Percentiles rank a stretch among this genome's conserved stretches.
These are phyloP conservation scores for Acidiella bohemica DNA, from an alignment of 495 filamentous ascomycete species.

Conservation along the genomic window DNA sequence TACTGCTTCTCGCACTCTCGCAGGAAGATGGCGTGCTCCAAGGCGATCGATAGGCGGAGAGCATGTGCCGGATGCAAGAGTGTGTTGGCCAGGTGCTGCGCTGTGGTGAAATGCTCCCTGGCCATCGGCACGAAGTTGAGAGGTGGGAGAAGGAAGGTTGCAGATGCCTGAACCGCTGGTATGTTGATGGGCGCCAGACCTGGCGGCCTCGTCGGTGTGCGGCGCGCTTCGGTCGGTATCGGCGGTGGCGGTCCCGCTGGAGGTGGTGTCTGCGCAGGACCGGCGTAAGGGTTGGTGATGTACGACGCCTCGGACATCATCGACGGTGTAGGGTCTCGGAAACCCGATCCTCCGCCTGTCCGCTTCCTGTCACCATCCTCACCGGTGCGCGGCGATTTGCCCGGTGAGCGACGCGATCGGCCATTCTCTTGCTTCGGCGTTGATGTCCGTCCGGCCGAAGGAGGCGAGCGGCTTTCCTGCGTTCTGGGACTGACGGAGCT, in stretches of 20 bases:
- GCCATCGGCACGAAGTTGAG: conserved; percentile 75
- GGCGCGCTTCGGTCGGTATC: conserved; percentile 29
- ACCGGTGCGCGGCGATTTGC: conserved; percentile 3
- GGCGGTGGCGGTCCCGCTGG: conserved; percentile 28
- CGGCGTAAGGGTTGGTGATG: conserved; percentile 32
- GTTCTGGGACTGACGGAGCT: conserved; percentile 33
- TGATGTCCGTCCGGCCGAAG: conserved; percentile 8
- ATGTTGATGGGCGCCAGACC: conserved; percentile 25
- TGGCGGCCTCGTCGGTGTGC: conserved; percentile 16
- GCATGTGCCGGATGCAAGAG: conserved; percentile 79
- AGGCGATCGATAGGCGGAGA: conserved; percentile 75
- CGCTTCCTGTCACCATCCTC: conserved; percentile 17
- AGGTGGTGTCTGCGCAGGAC: conserved; percentile 17
- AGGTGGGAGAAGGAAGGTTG: conserved; percentile 61
- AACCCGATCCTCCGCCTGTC: conserved; percentile 20
- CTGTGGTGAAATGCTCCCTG: conserved; percentile 66
- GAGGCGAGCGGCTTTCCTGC: conserved; percentile 3
- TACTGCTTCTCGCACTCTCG: conserved; percentile 85
- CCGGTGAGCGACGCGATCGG: conserved; percentile 6
- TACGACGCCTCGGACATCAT: conserved; percentile 32
- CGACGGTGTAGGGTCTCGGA: conserved; percentile 31
- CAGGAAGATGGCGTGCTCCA: conserved; percentile 87
- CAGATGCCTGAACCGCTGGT: conserved; percentile 13
- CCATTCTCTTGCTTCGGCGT: conserved; percentile 8
- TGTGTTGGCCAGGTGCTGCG: conserved; percentile 54